Conservation (phyloP, 306 rosid genomes). For the Trifolium fragiferum region DNA sequence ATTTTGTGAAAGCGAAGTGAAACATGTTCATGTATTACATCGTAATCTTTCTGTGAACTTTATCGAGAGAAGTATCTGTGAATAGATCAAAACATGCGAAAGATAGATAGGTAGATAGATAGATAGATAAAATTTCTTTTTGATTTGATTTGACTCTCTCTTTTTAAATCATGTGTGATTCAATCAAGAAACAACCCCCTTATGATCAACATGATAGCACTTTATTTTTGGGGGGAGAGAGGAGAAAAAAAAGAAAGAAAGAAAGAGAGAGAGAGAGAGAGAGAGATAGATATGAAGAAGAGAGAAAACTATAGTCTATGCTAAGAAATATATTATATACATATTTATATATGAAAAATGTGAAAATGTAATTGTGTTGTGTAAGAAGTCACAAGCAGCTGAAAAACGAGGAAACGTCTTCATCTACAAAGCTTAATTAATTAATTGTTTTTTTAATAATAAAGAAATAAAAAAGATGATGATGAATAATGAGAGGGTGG, state of each 20-base stretch:
- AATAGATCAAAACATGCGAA: conserved; percentile 53
- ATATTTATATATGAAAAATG: conserved; percentile 4
- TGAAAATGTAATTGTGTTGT: conserved; percentile 44
- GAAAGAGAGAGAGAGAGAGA: neutral
- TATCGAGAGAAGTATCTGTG: conserved; percentile 69
- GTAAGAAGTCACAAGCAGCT: conserved; percentile 68
- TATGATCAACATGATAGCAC: conserved; percentile 57
- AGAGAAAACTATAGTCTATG: conserved; percentile 38
- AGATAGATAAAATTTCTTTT: conserved; percentile 39
- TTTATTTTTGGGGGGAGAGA: neutral
- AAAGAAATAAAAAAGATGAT: conserved; percentile 36
- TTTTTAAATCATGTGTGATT: conserved; percentile 65
- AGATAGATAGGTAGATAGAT: conserved; percentile 1
- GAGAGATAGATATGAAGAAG: neutral
- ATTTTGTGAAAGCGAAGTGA: conserved; percentile 9
- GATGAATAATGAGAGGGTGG: conserved; percentile 50
- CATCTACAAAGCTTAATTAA: conserved; percentile 59
- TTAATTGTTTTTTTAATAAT: conserved; percentile 7
- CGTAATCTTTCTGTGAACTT: conserved; percentile 33
- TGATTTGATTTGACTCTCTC: conserved; percentile 71
- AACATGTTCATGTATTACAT: conserved; percentile 16
- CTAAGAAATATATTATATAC: conserved; percentile 29
- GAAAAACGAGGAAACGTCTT: conserved; percentile 88
- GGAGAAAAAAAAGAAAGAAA: neutral
- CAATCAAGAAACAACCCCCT: conserved; percentile 49